Evolutionary conservation across 179 eudicot species (phyloP), one percentile per base, ranked within the genome.

Genomic region (Sideroxylon spinosum): DNA sequence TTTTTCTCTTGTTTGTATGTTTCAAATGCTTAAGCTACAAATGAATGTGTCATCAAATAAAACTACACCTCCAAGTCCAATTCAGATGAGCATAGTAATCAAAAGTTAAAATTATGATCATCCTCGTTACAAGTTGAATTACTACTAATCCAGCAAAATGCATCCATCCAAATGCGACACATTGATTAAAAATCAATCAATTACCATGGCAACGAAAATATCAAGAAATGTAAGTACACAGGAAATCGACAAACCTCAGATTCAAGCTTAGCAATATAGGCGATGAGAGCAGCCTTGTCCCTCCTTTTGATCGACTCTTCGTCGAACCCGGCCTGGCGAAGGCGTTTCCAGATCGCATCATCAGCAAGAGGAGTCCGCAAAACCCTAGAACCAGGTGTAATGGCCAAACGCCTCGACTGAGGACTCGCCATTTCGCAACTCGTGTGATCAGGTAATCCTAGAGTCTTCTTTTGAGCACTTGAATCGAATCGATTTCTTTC

Each of bases 241-340:
- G 6, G 48, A 62, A 61, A 23, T 70, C 3, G 50, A 29, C 46
- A 6, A 1, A 95, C 97, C 98, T 95, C 95, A 74, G 90, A 84
- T 88, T 95, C 98, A 61, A 95, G 98, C 57, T 89, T 93, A 49
- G 98, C 90, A 59, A 95, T 93, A 78, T 93, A 92, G 22, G 97
- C 95, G 25, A 93, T 89, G 20, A 95, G 97, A 56, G 99, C 87
- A 44, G 98, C 91, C 72, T 95, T 95, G 83, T 95, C 99, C 60
- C 98, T 85, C n/a, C 95, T 90, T 28, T 91, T 91, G 83, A 95
- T 87, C 0, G 97, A 90, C 57, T 93, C 95, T 77, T 95, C 95
- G 71, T 93, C 94, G 55, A 93, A 92, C 0, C 99, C 98, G 5
- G 97, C 87, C 46, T 95, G 97, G 44, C 85, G 83, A 32, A 93